Percentiles rank a stretch among this genome's conserved stretches.
These are phyloP conservation scores for Nepenthes gracilis DNA, from an alignment of 148 eudicot genomes.

Conservation along the genomic window DNA sequence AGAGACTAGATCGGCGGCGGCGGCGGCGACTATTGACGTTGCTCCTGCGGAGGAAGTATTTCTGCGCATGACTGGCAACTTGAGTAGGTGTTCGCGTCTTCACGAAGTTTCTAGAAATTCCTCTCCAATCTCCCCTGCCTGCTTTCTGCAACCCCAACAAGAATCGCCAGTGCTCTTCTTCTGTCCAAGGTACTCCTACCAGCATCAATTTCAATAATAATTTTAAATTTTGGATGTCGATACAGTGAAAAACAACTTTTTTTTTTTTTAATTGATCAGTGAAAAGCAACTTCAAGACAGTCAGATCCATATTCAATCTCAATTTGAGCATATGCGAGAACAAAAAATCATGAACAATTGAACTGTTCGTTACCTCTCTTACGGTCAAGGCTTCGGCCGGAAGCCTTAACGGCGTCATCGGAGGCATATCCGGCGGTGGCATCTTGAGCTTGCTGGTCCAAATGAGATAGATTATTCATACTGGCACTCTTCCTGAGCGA, in stretches of 20 bases:
- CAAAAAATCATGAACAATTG: too few relatives aligned
- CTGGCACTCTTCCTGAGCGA: constrained; percentile 58
- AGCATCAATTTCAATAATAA: too few relatives aligned
- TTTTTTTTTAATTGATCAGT: too few relatives aligned
- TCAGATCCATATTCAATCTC: too few relatives aligned
- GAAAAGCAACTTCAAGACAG: too few relatives aligned
- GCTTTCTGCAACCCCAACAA: constrained; percentile 54
- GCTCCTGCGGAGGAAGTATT: constrained; percentile 67
- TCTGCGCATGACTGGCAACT: constrained; percentile 92
- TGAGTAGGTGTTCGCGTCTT: constrained; percentile 85
- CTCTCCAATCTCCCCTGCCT: constrained; percentile 92
- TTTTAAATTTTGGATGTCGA: too few relatives aligned
- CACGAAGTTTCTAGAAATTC: constrained; percentile 67
- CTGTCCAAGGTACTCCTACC: constrained; percentile 75
- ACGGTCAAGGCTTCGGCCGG: constrained; percentile 51
- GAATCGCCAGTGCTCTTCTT: constrained; percentile 64
- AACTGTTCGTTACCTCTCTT: constrained; percentile 43
- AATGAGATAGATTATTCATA: constrained; percentile 65
- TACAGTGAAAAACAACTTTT: too few relatives aligned
- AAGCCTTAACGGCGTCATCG: constrained; percentile 64
- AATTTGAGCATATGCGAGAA: too few relatives aligned
- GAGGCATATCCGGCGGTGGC: constrained; percentile 49
- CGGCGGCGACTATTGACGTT: constrained; percentile 34
- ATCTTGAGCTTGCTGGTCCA: constrained; percentile 25
- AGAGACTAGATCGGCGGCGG: constrained; percentile 79